Percentiles rank a stretch among this genome's conserved stretches.
phyloP scores from a whole-genome alignment of 129 eudicot genomes.

The Artemisia argyi region DNA sequence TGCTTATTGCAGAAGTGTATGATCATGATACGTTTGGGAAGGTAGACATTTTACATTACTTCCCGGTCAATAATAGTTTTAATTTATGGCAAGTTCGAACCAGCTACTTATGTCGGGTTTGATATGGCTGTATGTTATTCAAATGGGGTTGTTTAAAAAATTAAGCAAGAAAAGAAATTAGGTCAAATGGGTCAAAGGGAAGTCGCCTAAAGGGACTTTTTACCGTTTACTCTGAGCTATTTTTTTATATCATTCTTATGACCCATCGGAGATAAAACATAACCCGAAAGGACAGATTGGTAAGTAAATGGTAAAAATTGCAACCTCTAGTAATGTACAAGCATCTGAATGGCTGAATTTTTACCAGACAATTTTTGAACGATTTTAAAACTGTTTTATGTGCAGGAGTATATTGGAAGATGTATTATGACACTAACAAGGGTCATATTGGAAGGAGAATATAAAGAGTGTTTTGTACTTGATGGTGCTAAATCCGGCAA shows the following conservation, averaged over 20 bases:
- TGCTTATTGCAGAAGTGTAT: constrained; percentile 80
- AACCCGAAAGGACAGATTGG: background rate
- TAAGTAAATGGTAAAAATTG: background rate
- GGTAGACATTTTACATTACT: constrained; percentile 36
- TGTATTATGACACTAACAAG: constrained; percentile 92
- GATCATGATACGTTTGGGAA: constrained; percentile 98
- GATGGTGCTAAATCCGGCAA: constrained; percentile 91
- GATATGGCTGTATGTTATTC: background rate
- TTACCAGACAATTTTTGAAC: background rate
- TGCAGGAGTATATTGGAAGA: constrained; percentile 91
- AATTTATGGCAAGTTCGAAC: background rate
- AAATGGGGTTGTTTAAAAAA: background rate
- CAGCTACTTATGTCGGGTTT: background rate
- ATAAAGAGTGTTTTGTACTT: constrained; percentile 63
- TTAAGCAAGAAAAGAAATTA: too few relatives aligned
- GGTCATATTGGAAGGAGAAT: constrained; percentile 89
- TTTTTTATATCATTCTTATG: background rate
- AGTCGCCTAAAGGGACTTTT: background rate
- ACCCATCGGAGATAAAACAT: background rate
- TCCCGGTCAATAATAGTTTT: too few relatives aligned
- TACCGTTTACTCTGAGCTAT: background rate
- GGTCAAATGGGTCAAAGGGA: background rate
- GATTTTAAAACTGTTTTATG: background rate
- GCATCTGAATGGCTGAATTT: background rate
- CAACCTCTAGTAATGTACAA: background rate